phyloP scores from a whole-genome alignment of 2,329 filamentous ascomycete genomes.

The Hymenoscyphus linearis region DNA sequence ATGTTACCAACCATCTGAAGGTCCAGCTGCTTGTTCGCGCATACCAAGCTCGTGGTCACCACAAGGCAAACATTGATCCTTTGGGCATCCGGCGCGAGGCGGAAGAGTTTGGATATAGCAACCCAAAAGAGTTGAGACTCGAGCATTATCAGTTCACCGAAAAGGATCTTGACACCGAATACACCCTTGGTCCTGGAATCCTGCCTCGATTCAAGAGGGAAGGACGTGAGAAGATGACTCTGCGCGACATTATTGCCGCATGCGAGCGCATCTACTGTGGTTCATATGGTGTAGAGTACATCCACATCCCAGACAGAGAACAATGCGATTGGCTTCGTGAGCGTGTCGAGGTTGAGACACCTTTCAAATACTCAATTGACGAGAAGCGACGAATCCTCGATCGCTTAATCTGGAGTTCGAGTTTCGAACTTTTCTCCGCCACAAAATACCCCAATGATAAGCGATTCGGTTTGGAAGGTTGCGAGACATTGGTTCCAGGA shows the following conservation, averaged over 20 bases:
- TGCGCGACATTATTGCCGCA: constrained; percentile 86
- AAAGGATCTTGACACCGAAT: constrained; percentile 88
- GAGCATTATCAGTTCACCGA: constrained; percentile 95
- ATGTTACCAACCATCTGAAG: constrained; percentile 95
- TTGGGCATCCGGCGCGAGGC: constrained; percentile 86
- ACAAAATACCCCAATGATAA: constrained; percentile 99
- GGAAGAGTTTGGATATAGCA: constrained; percentile 76
- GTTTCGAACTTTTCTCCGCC: constrained; percentile 90
- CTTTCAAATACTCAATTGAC: constrained; percentile 96
- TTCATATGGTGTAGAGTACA: constrained; percentile 97
- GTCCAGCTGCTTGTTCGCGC: constrained; percentile 95
- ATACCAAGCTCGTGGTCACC: constrained; percentile 95
- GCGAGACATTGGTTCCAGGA: constrained; percentile 91
- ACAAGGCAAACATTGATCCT: constrained; percentile 97
- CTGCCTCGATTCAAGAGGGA: constrained; percentile 88
- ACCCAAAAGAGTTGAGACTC: constrained; percentile 87
- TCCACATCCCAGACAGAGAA: constrained; percentile 94
- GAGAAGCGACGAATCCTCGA: constrained; percentile 98
- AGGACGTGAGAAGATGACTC: constrained; percentile 87
- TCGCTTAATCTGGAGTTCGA: constrained; percentile 96
- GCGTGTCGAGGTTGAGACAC: constrained; percentile 85
- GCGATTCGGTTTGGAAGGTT: constrained; percentile 96
- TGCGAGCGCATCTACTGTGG: constrained; percentile 97
- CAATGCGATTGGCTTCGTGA: constrained; percentile 98
- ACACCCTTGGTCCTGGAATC: constrained; percentile 88